A percentile compares a stretch with the other conserved stretches of the same genome.
Evolutionary conservation across 495 filamentous ascomycete species (phyloP).

Genomic region (Talaromyces thailandensis): DNA sequence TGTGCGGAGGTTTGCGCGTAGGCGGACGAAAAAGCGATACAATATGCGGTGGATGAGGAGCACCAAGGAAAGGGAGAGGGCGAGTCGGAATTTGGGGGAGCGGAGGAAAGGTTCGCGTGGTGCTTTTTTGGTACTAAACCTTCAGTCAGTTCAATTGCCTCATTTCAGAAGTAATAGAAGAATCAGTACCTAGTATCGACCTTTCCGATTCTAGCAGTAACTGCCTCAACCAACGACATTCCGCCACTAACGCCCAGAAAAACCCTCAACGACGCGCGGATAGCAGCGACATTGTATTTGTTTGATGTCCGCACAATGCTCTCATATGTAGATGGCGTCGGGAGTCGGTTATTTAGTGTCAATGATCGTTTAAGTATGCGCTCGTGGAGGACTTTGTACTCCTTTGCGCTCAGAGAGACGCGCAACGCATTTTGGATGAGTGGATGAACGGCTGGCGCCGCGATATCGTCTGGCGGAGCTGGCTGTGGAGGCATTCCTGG

Average conservation of each 20-base stretch:
- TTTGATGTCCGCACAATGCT: slow-evolving; percentile 43
- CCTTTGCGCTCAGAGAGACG: slow-evolving; percentile 73
- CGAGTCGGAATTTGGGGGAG: slow-evolving; percentile 66
- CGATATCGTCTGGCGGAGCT: not conserved
- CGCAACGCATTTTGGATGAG: slow-evolving; percentile 63
- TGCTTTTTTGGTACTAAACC: slow-evolving; percentile 21
- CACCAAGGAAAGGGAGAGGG: slow-evolving; percentile 71
- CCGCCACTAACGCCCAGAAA: slow-evolving; percentile 61
- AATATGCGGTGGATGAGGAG: slow-evolving; percentile 82
- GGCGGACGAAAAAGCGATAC: slow-evolving; percentile 76
- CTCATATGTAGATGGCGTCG: slow-evolving; percentile 45
- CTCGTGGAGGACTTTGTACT: slow-evolving; percentile 75
- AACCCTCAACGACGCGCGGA: slow-evolving; percentile 66
- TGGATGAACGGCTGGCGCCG: slow-evolving; percentile 12
- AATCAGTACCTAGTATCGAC: slow-evolving; percentile 18
- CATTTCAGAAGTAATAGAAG: not conserved
- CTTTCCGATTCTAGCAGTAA: slow-evolving; percentile 39
- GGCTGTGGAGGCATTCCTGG: not conserved
- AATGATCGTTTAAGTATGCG: slow-evolving; percentile 63
- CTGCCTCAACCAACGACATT: slow-evolving; percentile 59
- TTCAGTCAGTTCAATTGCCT: not conserved
- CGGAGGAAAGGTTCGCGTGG: slow-evolving; percentile 48
- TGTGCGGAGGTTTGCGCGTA: slow-evolving; percentile 69
- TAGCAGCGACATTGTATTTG: slow-evolving; percentile 71
- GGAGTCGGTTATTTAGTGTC: slow-evolving; percentile 44